Evolutionary conservation across 225 moss, liverwort and hornwort species (phyloP), one percentile per base, ranked within the genome.

Genomic region (Bryum argenteum): DNA sequence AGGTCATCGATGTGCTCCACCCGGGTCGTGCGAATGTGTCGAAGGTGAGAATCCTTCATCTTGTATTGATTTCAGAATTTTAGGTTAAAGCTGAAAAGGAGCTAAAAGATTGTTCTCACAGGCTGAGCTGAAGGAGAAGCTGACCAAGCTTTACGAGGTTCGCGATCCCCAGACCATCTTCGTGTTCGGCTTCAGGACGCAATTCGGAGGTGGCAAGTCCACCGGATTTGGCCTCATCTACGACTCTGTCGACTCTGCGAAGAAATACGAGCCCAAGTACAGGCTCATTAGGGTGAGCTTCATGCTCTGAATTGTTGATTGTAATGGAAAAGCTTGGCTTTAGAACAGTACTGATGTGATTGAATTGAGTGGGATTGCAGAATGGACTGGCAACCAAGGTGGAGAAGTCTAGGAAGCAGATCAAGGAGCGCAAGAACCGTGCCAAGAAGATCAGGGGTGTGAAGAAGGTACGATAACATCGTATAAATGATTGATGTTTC

Each of bases 51-150:
- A 33, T 33, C 5, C 33, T 20, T 62, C 23, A 2, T 0, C 75
- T 59, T 63, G 1, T 57, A 65, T 28, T 5, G 41, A 11, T 44
- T 48, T 48, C 16, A 0, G 3, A 0, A 21, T 17, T 19, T 56
- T 48, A 42, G 76, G 66, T 45, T 41, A 40, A 14, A 58, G 53
- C 64, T 15, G 11, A 19, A 3, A 3, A 9, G 28, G 72, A 37
- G 15, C 62, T 81, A 72, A 77, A 16, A 5, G 16, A 11, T 33
- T 18, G 8, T 80, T 5, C 33, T 0, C 1, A 13, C 66, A 92
- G 90, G 89, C 91, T 51, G 95, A 95, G 82, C 68, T 93, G 78
- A 92, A 93, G 82, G 95, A 95, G 80, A 92, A 91, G 86, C 88
- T 95, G 16, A 83, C 93, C 17, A 95, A 91, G 66, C 81, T 90